Evolutionary conservation across 495 filamentous ascomycete species (phyloP), one percentile per base, ranked within the genome.

Genomic region (Xylaria cubensis): DNA sequence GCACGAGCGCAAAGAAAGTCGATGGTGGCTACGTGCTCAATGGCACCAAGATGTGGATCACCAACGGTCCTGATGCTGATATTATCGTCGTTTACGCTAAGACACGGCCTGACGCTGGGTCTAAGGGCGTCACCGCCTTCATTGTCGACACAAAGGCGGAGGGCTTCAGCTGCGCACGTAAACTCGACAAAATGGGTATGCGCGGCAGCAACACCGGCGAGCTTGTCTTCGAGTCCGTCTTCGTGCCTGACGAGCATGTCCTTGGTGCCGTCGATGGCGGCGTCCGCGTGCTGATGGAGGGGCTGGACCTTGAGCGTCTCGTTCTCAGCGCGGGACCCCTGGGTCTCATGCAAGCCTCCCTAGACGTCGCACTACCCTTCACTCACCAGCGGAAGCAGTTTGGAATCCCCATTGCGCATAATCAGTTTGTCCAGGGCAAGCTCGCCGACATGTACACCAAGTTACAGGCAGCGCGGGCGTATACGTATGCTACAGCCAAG

Each of bases 11-110:
- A 0, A 91, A 90, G 77, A 86, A 86, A 51, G 92, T 92, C 19
- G 93, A 97, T 74, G 94, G 94, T 17, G 96, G 96, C 34, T 98
- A 90, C 82, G 34, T 94, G 41, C 86, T 99, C 67, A 93, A 93
- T 74, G 96, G 96, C 17, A 93, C 92, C 29, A 99, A 99, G 87
- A 98, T 99, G 96, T 99, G 96, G 96, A 99, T 99, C 73, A 99
- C 96, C 36, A 99, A 99, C 77, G 96, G 96, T 17, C 96, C 96
- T 19, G 97, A 98, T 75, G 96, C 95, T 53, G 89, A 97, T 79
- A 85, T 90, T 36, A 88, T 98, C 17, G 88, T 99, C 62, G 94
- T 99, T 26, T 99, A 99, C 81, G 96, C 96, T 24, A 99, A 99
- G 84, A 97, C 97, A 7, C 87, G 89, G 53, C 95, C 95, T 21